phyloP scores from a whole-genome alignment of 768 basidiomycete genomes.

The Fibroporia radiculosa region DNA sequence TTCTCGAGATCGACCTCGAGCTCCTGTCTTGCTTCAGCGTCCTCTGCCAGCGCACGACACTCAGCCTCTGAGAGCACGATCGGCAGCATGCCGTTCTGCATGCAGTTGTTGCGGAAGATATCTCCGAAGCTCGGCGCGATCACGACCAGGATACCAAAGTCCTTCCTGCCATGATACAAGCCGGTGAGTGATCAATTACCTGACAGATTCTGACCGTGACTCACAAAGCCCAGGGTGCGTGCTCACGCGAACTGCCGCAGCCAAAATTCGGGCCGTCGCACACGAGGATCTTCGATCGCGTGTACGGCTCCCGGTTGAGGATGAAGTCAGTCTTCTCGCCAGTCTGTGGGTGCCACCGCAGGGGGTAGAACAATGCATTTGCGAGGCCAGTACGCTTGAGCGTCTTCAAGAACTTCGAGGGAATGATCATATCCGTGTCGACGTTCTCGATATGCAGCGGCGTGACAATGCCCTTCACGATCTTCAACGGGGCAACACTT shows the following conservation, averaged over 20 bases:
- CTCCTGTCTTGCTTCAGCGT: conserved; percentile 42
- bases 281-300: conserved; percentile 45
- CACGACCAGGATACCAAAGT: conserved; percentile 58
- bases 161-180: conserved; percentile 27
- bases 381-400: conserved; percentile 58
- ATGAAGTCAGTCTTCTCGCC: conserved; percentile 51
- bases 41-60: conserved; percentile 41
- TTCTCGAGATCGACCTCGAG: conserved; percentile 57
- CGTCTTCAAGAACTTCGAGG: conserved; percentile 61
- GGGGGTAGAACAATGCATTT: conserved; percentile 46
- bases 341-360: conserved; percentile 42
- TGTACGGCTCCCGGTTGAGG: conserved; percentile 51
- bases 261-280: conserved; percentile 58
- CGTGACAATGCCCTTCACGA: conserved; percentile 46
- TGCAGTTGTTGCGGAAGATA: conserved; percentile 55
- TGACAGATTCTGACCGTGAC: conserved; percentile 10
- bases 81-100: conserved; percentile 62
- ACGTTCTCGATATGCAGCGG: conserved; percentile 47
- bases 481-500: conserved; percentile 34
- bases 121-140: conserved; percentile 58
- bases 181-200: background rate
- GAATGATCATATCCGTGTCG: conserved; percentile 64
- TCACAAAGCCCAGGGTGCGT: conserved; percentile 50
- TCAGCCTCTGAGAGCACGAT: conserved; percentile 40
- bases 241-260: conserved; percentile 55